Base-by-base conservation (phyloP, 2,329 filamentous ascomycete genomes). In the Pseudogymnoascus sp. region DNA sequence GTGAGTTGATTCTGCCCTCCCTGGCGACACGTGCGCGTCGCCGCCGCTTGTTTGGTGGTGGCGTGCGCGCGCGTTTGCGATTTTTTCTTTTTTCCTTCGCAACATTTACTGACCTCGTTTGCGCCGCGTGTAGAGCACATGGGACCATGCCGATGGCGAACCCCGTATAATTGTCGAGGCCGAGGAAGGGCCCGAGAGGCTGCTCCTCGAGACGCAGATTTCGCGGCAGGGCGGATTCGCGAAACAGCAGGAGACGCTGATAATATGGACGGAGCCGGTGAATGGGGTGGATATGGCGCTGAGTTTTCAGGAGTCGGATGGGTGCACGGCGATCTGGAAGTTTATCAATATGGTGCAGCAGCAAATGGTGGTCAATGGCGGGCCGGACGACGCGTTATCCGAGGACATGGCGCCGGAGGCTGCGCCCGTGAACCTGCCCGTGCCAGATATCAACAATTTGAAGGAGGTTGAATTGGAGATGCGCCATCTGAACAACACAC, bases 201-300 rank as follows among this genome's bases (percentile, higher is more conserved):
- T 91, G 65, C 80, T 99, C 37, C 80, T 99, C 62, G 90, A 97
- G 75, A 96, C 93, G 37, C 88, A 84, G 71, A 95, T 99, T 66
- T 85, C 86, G 64, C 96, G 91, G 74, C 92, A 97, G 71, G 93
- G 97, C 83, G 89, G 90, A 63, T 97, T 97, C 72, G 92, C 97
- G 76, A 96, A 97, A 76, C 94, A 99, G 75, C 93, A 97, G 87
- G 93, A 97, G 74, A 99, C 94, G 3, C 83, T 99, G 64, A 97
- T 99, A 64, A 92, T 99, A 64, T 99, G 94, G 94, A 97, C 93
- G 38, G 94, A 97, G 72, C 84, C 86, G 3, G 75, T 73, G 63
- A 94, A 87, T 76, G 89, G 89, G 62, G 86, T 92, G 61, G 94
- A 99, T 72, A 97, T 99, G 94, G 94, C 94, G 43, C 82, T 99